These are phyloP conservation scores for Telfairia occidentalis DNA, from an alignment of 331 rosid genomes.

Conservation along the genomic window DNA sequence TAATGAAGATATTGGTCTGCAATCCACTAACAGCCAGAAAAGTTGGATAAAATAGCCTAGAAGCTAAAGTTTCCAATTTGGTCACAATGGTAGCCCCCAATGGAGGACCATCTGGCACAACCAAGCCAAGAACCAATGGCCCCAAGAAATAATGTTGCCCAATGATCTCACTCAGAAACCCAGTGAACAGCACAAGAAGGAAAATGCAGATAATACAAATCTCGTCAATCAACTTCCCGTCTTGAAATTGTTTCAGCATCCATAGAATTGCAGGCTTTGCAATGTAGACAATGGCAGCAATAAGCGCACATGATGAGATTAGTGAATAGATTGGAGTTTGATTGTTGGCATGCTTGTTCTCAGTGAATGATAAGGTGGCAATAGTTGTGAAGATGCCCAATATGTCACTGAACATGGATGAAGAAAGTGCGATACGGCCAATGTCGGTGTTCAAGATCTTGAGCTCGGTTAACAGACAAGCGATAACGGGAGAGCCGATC, in stretches of 20 bases:
- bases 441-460: constrained; percentile 45
- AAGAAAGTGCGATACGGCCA: constrained; percentile 44
- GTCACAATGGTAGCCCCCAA: constrained; percentile 35
- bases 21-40: constrained; percentile 49
- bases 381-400: constrained; percentile 13
- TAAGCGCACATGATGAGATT: constrained; percentile 8
- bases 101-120: constrained; percentile 55
- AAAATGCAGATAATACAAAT: constrained; percentile 8
- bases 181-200: constrained; percentile 19
- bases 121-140: constrained; percentile 41
- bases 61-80: constrained; percentile 30
- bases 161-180: constrained; percentile 26
- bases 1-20: constrained; percentile 32
- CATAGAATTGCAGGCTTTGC: constrained; percentile 24
- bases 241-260: constrained; percentile 11
- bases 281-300: constrained; percentile 7
- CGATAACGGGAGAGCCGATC: constrained; percentile 29
- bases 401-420: constrained; percentile 29
- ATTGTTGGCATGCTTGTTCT: not conserved
- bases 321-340: not conserved
- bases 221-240: constrained; percentile 24
- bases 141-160: constrained; percentile 56
- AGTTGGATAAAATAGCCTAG: constrained; percentile 35
- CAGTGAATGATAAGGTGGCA: constrained; percentile 1
- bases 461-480: constrained; percentile 39